A percentile compares a stretch with the other conserved stretches of the same genome.
phyloP scores from a whole-genome alignment of 1,284 basidiomycete genomes.

The Rhodotorula sp. region DNA sequence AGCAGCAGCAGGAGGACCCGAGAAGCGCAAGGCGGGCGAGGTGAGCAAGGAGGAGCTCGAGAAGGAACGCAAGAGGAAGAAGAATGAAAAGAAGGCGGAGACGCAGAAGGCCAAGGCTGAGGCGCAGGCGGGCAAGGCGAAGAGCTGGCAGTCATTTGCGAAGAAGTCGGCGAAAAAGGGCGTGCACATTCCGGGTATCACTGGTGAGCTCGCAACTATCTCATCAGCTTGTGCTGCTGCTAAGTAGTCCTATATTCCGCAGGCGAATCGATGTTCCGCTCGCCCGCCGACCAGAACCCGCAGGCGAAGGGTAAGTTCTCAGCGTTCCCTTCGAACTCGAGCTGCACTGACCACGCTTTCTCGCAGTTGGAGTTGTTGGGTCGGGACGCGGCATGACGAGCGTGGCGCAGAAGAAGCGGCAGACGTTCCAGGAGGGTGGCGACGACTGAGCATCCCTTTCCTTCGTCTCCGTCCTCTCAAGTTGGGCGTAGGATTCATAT shows the following conservation, averaged over 20 bases:
- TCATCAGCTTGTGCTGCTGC: neutral
- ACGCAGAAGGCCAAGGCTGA: constrained; percentile 92
- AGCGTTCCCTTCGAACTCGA: constrained; percentile 26
- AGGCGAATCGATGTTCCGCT: constrained; percentile 69
- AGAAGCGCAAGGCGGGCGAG: constrained; percentile 41
- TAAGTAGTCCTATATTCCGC: neutral
- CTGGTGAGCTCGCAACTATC: constrained; percentile 59
- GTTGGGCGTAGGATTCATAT: no score
- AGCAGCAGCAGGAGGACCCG: constrained; percentile 2
- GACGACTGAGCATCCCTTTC: constrained; percentile 8
- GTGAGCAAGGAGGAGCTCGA: constrained; percentile 33
- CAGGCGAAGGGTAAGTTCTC: constrained; percentile 66
- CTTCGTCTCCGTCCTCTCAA: neutral
- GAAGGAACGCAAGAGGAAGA: constrained; percentile 64
- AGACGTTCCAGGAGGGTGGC: constrained; percentile 26
- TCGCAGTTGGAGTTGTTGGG: constrained; percentile 83
- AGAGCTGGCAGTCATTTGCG: constrained; percentile 95
- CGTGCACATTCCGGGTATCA: constrained; percentile 61
- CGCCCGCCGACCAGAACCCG: constrained; percentile 75
- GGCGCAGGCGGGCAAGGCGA: constrained; percentile 83
- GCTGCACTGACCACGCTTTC: constrained; percentile 42
- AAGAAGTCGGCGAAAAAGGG: constrained; percentile 96
- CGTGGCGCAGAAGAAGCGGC: constrained; percentile 50
- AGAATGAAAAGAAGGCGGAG: constrained; percentile 74
- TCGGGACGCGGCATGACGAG: constrained; percentile 91